phyloP scores from a whole-genome alignment of 2,329 filamentous ascomycete genomes.

The Coniochaeta ligniaria region DNA sequence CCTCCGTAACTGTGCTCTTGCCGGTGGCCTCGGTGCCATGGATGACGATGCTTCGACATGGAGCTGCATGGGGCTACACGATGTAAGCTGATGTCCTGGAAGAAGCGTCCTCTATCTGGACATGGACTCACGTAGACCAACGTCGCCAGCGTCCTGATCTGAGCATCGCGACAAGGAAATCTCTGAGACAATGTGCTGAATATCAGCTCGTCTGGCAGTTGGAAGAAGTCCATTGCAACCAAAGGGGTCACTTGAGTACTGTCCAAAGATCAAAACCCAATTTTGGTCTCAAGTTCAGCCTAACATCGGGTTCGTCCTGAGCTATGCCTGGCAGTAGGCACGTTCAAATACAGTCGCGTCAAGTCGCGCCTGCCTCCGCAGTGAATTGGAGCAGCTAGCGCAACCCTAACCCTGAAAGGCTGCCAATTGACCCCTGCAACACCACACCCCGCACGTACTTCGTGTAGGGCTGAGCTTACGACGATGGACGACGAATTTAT shows the following conservation, averaged over 20 bases:
- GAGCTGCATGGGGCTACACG: slow-evolving; percentile 54
- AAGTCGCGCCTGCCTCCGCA: neutral
- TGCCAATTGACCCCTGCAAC: neutral
- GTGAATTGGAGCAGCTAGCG: neutral
- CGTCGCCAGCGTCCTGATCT: slow-evolving; percentile 51
- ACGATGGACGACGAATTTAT: neutral
- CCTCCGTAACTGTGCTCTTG: slow-evolving; percentile 65
- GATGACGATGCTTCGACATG: slow-evolving; percentile 66
- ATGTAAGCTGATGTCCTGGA: slow-evolving; percentile 10
- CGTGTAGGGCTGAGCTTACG: neutral
- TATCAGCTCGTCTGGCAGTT: slow-evolving; percentile 44
- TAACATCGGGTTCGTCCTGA: neutral
- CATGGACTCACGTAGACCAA: slow-evolving; percentile 39
- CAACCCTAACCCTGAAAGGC: neutral
- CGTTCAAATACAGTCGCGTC: neutral
- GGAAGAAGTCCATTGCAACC: slow-evolving; percentile 33
- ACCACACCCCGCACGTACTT: neutral
- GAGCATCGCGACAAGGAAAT: slow-evolving; percentile 51
- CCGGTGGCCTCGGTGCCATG: slow-evolving; percentile 84
- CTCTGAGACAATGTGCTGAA: slow-evolving; percentile 34
- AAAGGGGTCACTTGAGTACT: neutral
- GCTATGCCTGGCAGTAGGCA: neutral
- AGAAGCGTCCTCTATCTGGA: slow-evolving; percentile 10
- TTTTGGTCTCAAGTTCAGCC: too few relatives aligned
- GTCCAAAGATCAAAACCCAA: neutral